Base-by-base conservation (phyloP, 441 rosid genomes). In the Bruguiera hainesii region DNA sequence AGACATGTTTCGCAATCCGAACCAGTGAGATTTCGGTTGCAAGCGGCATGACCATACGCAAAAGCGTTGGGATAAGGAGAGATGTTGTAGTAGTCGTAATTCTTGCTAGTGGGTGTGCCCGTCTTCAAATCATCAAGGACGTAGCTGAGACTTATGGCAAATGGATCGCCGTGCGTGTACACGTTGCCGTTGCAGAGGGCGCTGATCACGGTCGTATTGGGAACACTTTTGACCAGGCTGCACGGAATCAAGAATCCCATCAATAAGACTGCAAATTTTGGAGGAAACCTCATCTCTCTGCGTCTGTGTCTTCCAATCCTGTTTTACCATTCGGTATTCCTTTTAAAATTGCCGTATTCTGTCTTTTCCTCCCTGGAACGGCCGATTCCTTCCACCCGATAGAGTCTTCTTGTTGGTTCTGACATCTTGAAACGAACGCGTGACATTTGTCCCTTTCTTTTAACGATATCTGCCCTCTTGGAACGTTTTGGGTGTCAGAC, bases 51-150 rank as follows among this genome's bases (percentile, higher is more conserved):
- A 1, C 89, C 87, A 30, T 79, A 86, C 28, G 87, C 89, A 57
- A 78, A 77, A 13, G 89, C 84, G 57, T 84, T 86, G 25, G 87
- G 89, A 71, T 82, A 84, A 6, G 89, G 87, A 30, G 87, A 86
- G 18, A 84, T 75, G 78, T 77, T 77, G 83, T 57, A 65, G 76
- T 66, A 82, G 64, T 81, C 78, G 65, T 73, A 73, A 18, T 66
- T 79, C 59, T 60, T 71, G 48, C 61, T 58, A 1, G 73, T 52
- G 0, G 87, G 73, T 33, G 83, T 80, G 19, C 3, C 64, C 1
- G 49, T 59, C 68, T 72, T 71, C 31, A 82, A 56, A 7, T 84
- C 89, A 16, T 63, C 65, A 29, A 81, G 21, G 61, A 82, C 78
- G 39, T 66, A 80, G n/a, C 37, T 69, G n/a, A 84, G 70, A 63